Conservation (phyloP, 768 basidiomycete species). For the Boletus bicolor region DNA sequence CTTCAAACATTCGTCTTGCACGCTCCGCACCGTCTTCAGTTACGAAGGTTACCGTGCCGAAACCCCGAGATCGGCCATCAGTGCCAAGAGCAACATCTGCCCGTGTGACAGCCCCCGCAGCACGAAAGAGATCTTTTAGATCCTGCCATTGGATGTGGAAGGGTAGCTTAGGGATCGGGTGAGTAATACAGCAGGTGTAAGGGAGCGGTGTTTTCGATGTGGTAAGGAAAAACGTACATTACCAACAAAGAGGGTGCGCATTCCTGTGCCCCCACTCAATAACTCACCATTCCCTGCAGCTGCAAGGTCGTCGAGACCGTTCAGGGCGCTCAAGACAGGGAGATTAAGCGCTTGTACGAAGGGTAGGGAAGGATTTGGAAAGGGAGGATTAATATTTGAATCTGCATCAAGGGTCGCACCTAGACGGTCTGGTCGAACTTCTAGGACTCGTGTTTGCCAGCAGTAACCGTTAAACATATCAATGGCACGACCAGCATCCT, state of each 20-base stretch:
- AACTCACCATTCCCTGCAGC: slow-evolving; percentile 21
- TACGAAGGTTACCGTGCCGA: slow-evolving; percentile 87
- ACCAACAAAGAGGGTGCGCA: slow-evolving; percentile 78
- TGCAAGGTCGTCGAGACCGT: slow-evolving; percentile 19
- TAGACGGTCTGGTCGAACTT: slow-evolving; percentile 87
- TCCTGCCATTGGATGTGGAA: slow-evolving; percentile 99
- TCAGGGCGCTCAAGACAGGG: slow-evolving; percentile 12
- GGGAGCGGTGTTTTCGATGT: slow-evolving; percentile 3
- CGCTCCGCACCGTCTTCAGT: slow-evolving; percentile 80
- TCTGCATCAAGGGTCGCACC: slow-evolving; percentile 29
- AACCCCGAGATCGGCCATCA: slow-evolving; percentile 88
- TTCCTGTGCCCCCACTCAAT: slow-evolving; percentile 28
- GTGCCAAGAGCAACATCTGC: slow-evolving; percentile 88
- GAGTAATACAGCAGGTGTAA: slow-evolving; percentile 13
- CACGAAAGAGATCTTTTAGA: slow-evolving; percentile 91
- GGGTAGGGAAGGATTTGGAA: slow-evolving; percentile 14
- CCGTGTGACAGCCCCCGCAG: slow-evolving; percentile 84
- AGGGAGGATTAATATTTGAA: slow-evolving; percentile 10
- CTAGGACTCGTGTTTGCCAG: slow-evolving; percentile 93
- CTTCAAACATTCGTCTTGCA: slow-evolving; percentile 86
- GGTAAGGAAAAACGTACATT: slow-evolving; percentile 57
- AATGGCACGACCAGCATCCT: slow-evolving; percentile 91
- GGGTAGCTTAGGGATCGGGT: slow-evolving; percentile 57
- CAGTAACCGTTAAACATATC: slow-evolving; percentile 95
- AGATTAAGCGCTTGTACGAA: slow-evolving; percentile 19